Evolutionary conservation across 352 stramenopile genomes (phyloP).

Genomic region (Hyphochytrium catenoides): DNA sequence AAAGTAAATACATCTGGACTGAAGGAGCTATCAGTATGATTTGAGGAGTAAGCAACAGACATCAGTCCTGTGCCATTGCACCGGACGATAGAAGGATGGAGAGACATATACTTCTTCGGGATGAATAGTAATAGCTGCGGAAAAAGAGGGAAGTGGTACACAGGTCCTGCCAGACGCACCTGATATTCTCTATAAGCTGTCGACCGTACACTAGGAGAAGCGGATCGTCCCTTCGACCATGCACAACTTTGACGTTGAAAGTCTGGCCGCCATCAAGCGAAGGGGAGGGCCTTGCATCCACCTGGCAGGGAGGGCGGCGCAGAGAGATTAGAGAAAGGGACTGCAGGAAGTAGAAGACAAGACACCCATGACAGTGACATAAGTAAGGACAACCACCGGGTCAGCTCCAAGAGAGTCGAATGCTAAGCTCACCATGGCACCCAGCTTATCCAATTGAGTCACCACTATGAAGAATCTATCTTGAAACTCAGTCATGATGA

Average conservation of each 20-base stretch:
- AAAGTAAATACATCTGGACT: not conserved
- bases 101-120: too few species aligned
- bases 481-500: constrained; percentile 40
- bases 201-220: constrained; percentile 50
- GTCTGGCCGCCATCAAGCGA: too few species aligned
- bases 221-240: constrained; percentile 39
- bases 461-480: constrained; percentile 55
- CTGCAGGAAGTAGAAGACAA: too few species aligned
- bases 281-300: too few species aligned
- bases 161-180: constrained; percentile 21
- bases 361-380: too few species aligned
- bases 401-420: too few species aligned
- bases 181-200: constrained; percentile 55
- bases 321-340: too few species aligned
- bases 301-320: too few species aligned
- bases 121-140: not conserved
- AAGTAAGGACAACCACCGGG: too few species aligned
- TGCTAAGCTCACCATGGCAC: constrained; percentile 31
- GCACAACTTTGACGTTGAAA: too few species aligned
- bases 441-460: constrained; percentile 49
- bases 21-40: not conserved
- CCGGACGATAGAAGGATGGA: too few species aligned
- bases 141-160: not conserved
- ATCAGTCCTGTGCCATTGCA: too few species aligned
- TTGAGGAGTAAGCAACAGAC: not conserved